Conservation (phyloP, 2,329 filamentous ascomycete genomes). For the Aureobasidium sp. region DNA sequence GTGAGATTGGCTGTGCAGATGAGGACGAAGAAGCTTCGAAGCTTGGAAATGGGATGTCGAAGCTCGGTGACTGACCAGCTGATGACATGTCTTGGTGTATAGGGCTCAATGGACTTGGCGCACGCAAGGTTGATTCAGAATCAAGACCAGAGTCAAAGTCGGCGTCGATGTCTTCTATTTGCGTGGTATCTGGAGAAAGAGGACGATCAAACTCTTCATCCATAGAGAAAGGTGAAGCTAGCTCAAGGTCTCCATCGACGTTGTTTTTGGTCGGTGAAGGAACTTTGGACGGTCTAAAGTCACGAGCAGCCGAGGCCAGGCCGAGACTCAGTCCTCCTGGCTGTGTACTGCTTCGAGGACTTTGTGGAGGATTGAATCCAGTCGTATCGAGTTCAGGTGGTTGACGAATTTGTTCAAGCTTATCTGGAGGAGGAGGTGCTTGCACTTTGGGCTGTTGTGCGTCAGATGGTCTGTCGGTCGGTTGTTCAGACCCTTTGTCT, state of each 20-base stretch:
- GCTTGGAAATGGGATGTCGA: conserved; percentile 21
- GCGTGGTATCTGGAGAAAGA: neutral
- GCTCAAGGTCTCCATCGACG: neutral
- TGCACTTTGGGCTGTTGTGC: neutral
- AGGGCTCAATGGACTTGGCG: conserved; percentile 4
- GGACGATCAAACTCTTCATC: conserved; percentile 13
- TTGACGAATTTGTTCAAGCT: neutral
- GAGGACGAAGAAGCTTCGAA: conserved; percentile 23
- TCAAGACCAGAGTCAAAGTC: conserved; percentile 14
- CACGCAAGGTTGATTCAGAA: conserved; percentile 11
- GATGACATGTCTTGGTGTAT: neutral
- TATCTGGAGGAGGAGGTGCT: neutral
- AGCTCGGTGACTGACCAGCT: neutral
- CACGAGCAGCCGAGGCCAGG: neutral
- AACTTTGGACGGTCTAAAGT: neutral
- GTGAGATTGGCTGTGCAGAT: conserved; percentile 26
- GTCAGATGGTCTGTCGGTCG: neutral
- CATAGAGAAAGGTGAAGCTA: conserved; percentile 17
- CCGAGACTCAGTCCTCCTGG: conserved; percentile 10
- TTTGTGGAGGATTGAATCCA: neutral
- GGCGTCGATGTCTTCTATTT: conserved; percentile 17
- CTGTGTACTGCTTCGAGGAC: neutral
- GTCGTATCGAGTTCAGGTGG: neutral
- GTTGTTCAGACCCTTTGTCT: neutral
- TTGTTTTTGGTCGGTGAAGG: neutral